phyloP scores from a whole-genome alignment of 1,284 basidiomycete genomes.

The Irpex lacteus region DNA sequence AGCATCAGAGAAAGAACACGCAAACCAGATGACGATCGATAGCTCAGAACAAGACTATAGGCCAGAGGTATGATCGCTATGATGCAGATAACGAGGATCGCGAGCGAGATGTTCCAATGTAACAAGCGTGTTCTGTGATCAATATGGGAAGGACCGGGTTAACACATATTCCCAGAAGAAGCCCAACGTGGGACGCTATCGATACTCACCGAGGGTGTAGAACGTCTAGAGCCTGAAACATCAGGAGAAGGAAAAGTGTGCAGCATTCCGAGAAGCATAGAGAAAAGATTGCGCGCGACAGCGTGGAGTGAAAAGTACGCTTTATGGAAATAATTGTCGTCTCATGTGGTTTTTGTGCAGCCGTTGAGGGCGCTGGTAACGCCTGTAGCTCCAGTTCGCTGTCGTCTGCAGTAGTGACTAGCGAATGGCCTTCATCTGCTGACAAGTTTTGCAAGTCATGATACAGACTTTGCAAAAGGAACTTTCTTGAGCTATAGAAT shows the following conservation, averaged over 20 bases:
- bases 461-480: slow-evolving; percentile 52
- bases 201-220: slow-evolving; percentile 44
- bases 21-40: slow-evolving; percentile 21
- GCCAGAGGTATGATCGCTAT: slow-evolving; percentile 60
- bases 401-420: slow-evolving; percentile 21
- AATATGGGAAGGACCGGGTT: background rate
- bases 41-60: slow-evolving; percentile 56
- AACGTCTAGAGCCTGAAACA: slow-evolving; percentile 58
- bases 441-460: slow-evolving; percentile 48
- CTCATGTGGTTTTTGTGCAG: slow-evolving; percentile 26
- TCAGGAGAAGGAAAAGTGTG: slow-evolving; percentile 61
- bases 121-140: slow-evolving; percentile 49
- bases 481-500: slow-evolving; percentile 54
- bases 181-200: background rate
- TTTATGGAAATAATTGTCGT: slow-evolving; percentile 21
- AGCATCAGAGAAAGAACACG: slow-evolving; percentile 8
- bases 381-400: slow-evolving; percentile 37
- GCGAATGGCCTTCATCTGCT: slow-evolving; percentile 22
- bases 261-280: slow-evolving; percentile 68
- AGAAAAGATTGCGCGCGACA: slow-evolving; percentile 58
- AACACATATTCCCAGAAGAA: background rate
- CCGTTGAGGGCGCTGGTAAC: slow-evolving; percentile 43
- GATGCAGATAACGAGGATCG: slow-evolving; percentile 51
- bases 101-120: slow-evolving; percentile 64
- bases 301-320: slow-evolving; percentile 45